A percentile compares a stretch with the other conserved stretches of the same genome.
Evolutionary conservation across 1,284 basidiomycete species (phyloP).

Genomic region (Boletus subluridellus): DNA sequence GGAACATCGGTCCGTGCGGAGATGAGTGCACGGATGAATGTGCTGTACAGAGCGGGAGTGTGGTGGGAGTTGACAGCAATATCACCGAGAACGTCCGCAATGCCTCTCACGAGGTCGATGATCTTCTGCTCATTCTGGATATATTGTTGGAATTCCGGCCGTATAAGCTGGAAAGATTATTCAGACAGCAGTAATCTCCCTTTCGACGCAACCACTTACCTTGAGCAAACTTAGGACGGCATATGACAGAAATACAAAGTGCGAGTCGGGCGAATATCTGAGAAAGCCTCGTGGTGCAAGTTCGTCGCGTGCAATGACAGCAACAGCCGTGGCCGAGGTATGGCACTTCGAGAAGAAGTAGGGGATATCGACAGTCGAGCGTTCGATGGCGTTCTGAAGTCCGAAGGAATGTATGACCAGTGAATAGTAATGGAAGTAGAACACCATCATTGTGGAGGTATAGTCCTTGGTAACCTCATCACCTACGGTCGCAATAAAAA

Average conservation of each 20-base stretch:
- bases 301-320: conserved; percentile 68
- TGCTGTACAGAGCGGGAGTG: conserved; percentile 82
- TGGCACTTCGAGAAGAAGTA: conserved; percentile 87
- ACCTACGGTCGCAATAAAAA: conserved; percentile 13
- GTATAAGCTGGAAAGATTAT: conserved; percentile 55
- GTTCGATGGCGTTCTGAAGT: conserved; percentile 87
- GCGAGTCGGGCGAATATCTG: conserved; percentile 85
- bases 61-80: conserved; percentile 73
- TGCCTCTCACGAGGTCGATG: conserved; percentile 70
- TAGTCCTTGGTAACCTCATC: conserved; percentile 44
- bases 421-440: conserved; percentile 82
- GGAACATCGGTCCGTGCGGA: conserved; percentile 53
- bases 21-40: conserved; percentile 79
- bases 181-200: conserved; percentile 8
- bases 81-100: conserved; percentile 74
- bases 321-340: conserved; percentile 68
- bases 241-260: conserved; percentile 89
- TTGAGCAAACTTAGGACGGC: conserved; percentile 84
- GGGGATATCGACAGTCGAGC: conserved; percentile 67
- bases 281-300: conserved; percentile 74
- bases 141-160: conserved; percentile 77
- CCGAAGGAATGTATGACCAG: conserved; percentile 93
- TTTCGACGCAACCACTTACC: conserved; percentile 44
- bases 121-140: conserved; percentile 72
- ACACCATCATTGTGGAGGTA: conserved; percentile 55